A percentile compares a stretch with the other conserved stretches of the same genome.
Conservation (phyloP, 2,329 filamentous ascomycete genomes). For the Trichoderma endophyticum region DNA sequence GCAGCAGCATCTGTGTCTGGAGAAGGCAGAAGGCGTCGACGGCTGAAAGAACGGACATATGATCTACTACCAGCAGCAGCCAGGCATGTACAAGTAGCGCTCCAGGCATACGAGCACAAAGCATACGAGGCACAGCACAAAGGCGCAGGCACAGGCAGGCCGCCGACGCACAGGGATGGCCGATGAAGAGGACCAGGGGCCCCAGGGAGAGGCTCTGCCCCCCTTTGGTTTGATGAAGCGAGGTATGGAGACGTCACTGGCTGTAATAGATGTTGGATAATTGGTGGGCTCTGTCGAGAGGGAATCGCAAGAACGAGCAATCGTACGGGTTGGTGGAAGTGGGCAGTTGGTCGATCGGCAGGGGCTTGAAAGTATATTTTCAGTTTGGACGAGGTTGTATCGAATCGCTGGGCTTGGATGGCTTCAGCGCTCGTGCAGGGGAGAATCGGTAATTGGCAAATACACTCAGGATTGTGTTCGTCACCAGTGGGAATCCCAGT, state of each 20-base stretch:
- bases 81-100: background rate
- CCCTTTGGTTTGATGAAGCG: conserved; percentile 17
- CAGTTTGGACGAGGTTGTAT: background rate
- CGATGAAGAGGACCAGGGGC: conserved; percentile 7
- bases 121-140: background rate
- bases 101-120: conserved; percentile 4
- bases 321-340: background rate
- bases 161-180: conserved; percentile 13
- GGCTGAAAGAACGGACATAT: background rate
- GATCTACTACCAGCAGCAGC: background rate
- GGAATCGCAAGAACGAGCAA: background rate
- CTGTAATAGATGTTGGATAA: background rate
- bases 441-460: background rate
- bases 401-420: background rate
- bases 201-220: conserved; percentile 14
- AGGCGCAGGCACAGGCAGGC: background rate
- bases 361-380: background rate
- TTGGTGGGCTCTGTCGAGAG: background rate
- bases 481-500: background rate
- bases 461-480: background rate
- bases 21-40: conserved; percentile 4
- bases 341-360: conserved; percentile 1
- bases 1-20: conserved; percentile 13
- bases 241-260: conserved; percentile 15
- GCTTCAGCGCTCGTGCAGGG: background rate